A percentile compares a stretch with the other conserved stretches of the same genome.
These are phyloP conservation scores for Torrubiella hemipterigena DNA, from an alignment of 2,329 filamentous ascomycete species.

Conservation along the genomic window DNA sequence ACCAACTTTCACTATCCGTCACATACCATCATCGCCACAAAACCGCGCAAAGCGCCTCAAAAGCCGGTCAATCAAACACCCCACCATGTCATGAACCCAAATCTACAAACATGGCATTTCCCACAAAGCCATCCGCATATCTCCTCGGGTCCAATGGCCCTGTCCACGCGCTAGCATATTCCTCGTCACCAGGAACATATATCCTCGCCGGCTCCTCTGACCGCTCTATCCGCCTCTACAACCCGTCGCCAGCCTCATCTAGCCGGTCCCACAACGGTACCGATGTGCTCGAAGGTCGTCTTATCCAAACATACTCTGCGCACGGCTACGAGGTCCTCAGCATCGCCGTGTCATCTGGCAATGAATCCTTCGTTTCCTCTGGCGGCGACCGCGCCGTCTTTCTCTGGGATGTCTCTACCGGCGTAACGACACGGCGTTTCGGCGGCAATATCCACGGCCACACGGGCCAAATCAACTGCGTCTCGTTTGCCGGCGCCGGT, in stretches of 20 bases:
- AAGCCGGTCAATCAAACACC: too few species aligned
- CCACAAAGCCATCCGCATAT: not conserved
- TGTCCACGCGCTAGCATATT: constrained; percentile 62
- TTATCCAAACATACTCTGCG: constrained; percentile 79
- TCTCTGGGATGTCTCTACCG: constrained; percentile 84
- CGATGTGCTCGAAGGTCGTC: constrained; percentile 34
- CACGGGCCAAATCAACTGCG: constrained; percentile 62
- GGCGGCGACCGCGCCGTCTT: constrained; percentile 89
- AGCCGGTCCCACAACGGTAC: constrained; percentile 16
- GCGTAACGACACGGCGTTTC: constrained; percentile 66
- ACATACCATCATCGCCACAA: too few species aligned
- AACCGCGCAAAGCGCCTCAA: too few species aligned
- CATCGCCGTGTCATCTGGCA: constrained; percentile 61
- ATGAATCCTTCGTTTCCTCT: constrained; percentile 73
- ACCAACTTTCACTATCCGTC: too few species aligned
- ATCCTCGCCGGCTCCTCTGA: constrained; percentile 80
- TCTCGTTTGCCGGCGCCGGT: constrained; percentile 64
- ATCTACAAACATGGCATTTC: not conserved
- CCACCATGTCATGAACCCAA: not conserved
- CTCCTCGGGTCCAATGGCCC: constrained; percentile 36
- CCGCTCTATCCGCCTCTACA: constrained; percentile 77
- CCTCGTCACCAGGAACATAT: constrained; percentile 59
- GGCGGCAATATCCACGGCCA: constrained; percentile 50
- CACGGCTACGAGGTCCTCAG: constrained; percentile 90
- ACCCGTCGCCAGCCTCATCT: constrained; percentile 46